Evolutionary conservation across 495 filamentous ascomycete genomes (phyloP).

Genomic region (Acidiella bohemica): DNA sequence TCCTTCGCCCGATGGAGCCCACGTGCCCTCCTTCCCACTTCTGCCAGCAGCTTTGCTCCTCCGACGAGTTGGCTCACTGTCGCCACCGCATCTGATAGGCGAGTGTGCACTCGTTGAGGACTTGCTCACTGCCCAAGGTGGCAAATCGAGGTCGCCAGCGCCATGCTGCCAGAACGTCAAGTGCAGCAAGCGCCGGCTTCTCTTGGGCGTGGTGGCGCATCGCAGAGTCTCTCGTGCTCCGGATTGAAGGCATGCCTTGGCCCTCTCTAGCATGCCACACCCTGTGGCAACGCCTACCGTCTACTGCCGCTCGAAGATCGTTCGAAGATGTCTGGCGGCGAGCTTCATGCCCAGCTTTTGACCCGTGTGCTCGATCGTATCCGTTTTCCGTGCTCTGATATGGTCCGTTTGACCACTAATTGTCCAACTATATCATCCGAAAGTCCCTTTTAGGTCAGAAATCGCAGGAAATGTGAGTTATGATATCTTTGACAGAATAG

Average conservation of each 20-base stretch:
- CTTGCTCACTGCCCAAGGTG: constrained; percentile 26
- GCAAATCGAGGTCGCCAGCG: constrained; percentile 42
- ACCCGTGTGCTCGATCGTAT: too few relatives aligned
- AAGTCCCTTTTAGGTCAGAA: too few relatives aligned
- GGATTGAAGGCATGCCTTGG: constrained; percentile 61
- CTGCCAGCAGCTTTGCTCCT: background rate
- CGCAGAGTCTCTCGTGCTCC: constrained; percentile 55
- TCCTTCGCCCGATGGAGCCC: constrained; percentile 9
- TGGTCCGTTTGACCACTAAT: too few relatives aligned
- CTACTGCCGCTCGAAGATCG: too few relatives aligned
- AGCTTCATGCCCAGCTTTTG: too few relatives aligned
- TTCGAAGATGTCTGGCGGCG: too few relatives aligned
- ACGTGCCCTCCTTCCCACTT: background rate
- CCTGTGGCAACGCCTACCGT: background rate
- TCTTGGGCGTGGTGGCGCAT: constrained; percentile 39
- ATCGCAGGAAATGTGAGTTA: too few relatives aligned
- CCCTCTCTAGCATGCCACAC: constrained; percentile 65
- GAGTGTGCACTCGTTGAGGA: constrained; percentile 15
- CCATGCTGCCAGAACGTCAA: constrained; percentile 56
- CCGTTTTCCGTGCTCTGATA: too few relatives aligned
- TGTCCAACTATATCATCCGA: too few relatives aligned
- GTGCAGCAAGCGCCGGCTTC: constrained; percentile 46
- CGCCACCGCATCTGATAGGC: constrained; percentile 22
- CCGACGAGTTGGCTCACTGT: background rate
- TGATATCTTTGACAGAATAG: too few relatives aligned